phyloP scores from a whole-genome alignment of 768 basidiomycete genomes.

The Termitomyces bulborhizus region DNA sequence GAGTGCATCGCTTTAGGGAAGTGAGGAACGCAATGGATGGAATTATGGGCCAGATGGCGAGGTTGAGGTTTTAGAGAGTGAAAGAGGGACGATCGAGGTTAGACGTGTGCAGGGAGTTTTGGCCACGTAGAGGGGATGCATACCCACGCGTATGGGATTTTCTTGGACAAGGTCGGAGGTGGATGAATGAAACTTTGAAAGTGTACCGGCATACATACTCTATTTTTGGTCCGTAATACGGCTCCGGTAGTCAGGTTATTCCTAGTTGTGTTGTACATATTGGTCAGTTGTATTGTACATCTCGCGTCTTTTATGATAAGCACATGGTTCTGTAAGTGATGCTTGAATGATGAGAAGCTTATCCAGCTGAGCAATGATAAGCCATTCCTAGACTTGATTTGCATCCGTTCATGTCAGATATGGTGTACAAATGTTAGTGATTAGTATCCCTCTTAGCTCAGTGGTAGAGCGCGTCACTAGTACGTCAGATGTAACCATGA shows the following conservation, averaged over 20 bases:
- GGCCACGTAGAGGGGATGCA: neutral
- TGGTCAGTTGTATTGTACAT: too few species aligned
- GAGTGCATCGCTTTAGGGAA: slow-evolving; percentile 39
- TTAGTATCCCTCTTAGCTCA: slow-evolving; percentile 25
- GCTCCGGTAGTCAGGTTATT: neutral
- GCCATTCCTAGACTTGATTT: too few species aligned
- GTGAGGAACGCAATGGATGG: slow-evolving; percentile 33
- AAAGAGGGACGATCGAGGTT: neutral
- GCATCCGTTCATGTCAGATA: too few species aligned
- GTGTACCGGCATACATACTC: neutral
- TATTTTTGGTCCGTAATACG: neutral
- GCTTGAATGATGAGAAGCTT: too few species aligned
- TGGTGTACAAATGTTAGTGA: too few species aligned
- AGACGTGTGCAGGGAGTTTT: neutral
- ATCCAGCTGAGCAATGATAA: too few species aligned
- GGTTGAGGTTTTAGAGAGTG: slow-evolving; percentile 12
- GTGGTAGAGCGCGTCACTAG: slow-evolving; percentile 33
- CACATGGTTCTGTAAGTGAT: too few species aligned
- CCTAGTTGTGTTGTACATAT: neutral
- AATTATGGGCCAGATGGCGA: slow-evolving; percentile 22
- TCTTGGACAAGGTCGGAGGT: neutral
- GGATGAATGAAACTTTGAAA: neutral
- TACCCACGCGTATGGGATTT: neutral
- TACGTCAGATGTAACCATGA: neutral
- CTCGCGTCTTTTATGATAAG: too few species aligned